Evolutionary conservation across 2,329 filamentous ascomycete species (phyloP).

Genomic region (Hypoxylon sp.): DNA sequence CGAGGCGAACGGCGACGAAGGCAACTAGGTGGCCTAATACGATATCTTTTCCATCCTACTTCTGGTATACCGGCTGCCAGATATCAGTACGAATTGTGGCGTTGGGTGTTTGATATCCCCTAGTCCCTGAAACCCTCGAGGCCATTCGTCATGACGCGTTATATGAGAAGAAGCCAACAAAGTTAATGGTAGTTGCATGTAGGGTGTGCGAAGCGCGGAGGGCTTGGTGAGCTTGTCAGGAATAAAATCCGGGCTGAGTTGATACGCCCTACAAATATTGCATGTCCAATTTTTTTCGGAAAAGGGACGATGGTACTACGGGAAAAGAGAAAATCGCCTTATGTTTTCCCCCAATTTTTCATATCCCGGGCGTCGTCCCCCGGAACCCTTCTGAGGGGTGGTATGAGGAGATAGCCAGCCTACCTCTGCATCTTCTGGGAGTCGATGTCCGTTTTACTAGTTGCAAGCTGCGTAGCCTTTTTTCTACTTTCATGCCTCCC

Average conservation of each 20-base stretch:
- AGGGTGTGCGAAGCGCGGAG: slow-evolving; percentile 38
- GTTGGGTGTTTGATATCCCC: slow-evolving; percentile 47
- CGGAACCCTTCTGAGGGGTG: slow-evolving; percentile 30
- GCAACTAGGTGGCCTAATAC: slow-evolving; percentile 51
- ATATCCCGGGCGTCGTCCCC: slow-evolving; percentile 33
- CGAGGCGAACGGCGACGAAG: slow-evolving; percentile 66
- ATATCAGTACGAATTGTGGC: slow-evolving; percentile 41
- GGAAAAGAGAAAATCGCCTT: slow-evolving; percentile 21
- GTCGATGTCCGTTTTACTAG: slow-evolving; percentile 44
- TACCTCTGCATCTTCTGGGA: slow-evolving; percentile 42
- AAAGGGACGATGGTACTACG: slow-evolving; percentile 28
- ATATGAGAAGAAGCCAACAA: slow-evolving; percentile 41
- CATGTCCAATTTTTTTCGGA: slow-evolving; percentile 37
- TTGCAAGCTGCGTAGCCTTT: slow-evolving; percentile 41
- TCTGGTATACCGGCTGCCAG: slow-evolving; percentile 40
- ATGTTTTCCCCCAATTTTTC: slow-evolving; percentile 36
- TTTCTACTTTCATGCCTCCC: slow-evolving; percentile 48
- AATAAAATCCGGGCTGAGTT: slow-evolving; percentile 42
- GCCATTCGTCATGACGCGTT: slow-evolving; percentile 38
- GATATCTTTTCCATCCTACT: slow-evolving; percentile 40
- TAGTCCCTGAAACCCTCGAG: slow-evolving; percentile 32
- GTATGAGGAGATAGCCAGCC: slow-evolving; percentile 35
- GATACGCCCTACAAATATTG: slow-evolving; percentile 41
- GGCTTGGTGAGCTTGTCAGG: slow-evolving; percentile 45
- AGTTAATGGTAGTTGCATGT: slow-evolving; percentile 42